Conservation (phyloP, 2,329 filamentous ascomycete genomes). For the Cladosporium austrohemisphaericum region DNA sequence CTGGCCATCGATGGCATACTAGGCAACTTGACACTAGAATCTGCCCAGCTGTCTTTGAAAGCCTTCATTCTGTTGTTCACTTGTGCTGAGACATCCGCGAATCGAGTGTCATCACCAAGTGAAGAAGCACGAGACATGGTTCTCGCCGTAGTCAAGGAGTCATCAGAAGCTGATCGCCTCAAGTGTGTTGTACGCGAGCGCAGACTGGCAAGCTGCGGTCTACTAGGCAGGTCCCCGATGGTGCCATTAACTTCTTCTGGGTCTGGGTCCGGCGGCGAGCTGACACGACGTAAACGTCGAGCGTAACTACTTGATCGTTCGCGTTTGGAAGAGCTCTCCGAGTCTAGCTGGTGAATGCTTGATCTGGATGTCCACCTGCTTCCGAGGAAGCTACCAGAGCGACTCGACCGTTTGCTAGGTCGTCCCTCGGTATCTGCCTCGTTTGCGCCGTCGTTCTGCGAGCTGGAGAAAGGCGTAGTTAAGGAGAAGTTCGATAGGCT, state of each 20-base stretch:
- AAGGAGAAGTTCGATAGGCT: slow-evolving; percentile 30
- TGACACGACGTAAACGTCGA: slow-evolving; percentile 1
- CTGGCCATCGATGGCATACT: slow-evolving; percentile 50
- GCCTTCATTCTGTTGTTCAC: slow-evolving; percentile 88
- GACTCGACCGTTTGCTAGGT: slow-evolving; percentile 12
- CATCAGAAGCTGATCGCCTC: slow-evolving; percentile 67
- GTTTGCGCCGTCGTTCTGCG: slow-evolving; percentile 11
- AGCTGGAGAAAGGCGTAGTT: slow-evolving; percentile 24
- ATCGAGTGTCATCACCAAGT: slow-evolving; percentile 76
- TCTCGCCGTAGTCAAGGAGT: slow-evolving; percentile 69
- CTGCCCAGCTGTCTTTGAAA: slow-evolving; percentile 80
- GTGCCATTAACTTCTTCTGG: slow-evolving; percentile 21
- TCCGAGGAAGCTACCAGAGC: slow-evolving; percentile 9
- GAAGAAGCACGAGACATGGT: slow-evolving; percentile 75
- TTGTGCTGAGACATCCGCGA: slow-evolving; percentile 75
- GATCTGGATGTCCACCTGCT: slow-evolving; percentile 5
- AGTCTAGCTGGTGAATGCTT: background rate
- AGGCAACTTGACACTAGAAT: slow-evolving; percentile 68
- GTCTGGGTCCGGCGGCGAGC: slow-evolving; percentile 16
- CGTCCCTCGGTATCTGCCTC: slow-evolving; percentile 17
- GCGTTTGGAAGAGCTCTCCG: background rate
- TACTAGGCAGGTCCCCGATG: slow-evolving; percentile 21
- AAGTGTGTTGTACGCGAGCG: slow-evolving; percentile 36
- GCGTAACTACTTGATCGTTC: background rate
- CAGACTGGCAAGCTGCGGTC: slow-evolving; percentile 18